These are phyloP conservation scores for Salvia rosmarinus DNA, from an alignment of 257 asterid species.

Conservation along the genomic window DNA sequence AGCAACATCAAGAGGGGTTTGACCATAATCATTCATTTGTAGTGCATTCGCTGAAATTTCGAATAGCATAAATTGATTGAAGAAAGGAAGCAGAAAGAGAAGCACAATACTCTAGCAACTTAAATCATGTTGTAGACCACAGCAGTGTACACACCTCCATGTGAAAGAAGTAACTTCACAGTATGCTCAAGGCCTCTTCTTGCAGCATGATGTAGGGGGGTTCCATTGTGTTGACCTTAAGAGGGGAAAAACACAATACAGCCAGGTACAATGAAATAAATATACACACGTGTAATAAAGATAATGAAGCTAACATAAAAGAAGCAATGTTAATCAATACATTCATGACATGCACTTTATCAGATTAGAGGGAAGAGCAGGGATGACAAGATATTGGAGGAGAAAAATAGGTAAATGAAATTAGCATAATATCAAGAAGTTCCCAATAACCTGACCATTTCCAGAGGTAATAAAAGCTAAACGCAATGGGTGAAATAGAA, in stretches of 20 bases:
- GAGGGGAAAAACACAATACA: slow-evolving; percentile 17
- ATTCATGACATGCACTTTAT: not conserved
- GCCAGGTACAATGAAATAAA: not conserved
- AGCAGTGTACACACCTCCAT: slow-evolving; percentile 64
- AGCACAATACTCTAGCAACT: slow-evolving; percentile 20
- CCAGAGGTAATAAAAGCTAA: slow-evolving; percentile 2
- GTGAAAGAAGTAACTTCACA: slow-evolving; percentile 81
- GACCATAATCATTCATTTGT: slow-evolving; percentile 84
- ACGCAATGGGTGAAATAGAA: not conserved
- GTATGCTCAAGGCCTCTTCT: slow-evolving; percentile 93
- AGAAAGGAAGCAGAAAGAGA: slow-evolving; percentile 4
- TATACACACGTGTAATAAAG: not conserved
- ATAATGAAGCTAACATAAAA: not conserved
- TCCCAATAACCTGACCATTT: slow-evolving; percentile 1
- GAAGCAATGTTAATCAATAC: not conserved
- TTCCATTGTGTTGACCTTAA: slow-evolving; percentile 88
- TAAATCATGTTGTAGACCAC: slow-evolving; percentile 23
- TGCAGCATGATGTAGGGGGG: slow-evolving; percentile 98
- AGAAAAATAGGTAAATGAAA: not conserved
- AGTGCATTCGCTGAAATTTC: slow-evolving; percentile 77
- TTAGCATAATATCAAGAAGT: not conserved
- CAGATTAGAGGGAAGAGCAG: not conserved
- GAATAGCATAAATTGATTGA: slow-evolving; percentile 25
- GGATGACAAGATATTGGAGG: not conserved
- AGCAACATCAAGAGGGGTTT: slow-evolving; percentile 88